These are phyloP conservation scores for Citrus sp. DNA, from an alignment of 345 rosid genomes.

Conservation along the genomic window DNA sequence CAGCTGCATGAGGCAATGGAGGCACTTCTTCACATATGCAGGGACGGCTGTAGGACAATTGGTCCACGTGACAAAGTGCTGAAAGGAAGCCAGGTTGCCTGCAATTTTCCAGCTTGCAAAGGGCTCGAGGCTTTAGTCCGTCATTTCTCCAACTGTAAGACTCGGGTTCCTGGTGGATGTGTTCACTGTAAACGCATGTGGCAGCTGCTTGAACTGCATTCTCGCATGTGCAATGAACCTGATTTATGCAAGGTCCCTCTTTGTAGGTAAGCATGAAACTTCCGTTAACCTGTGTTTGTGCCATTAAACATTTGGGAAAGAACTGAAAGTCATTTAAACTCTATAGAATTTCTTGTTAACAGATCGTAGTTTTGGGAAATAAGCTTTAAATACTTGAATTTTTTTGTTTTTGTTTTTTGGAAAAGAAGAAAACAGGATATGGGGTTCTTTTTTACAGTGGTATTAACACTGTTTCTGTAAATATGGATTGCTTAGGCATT, in stretches of 20 bases:
- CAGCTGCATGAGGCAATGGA: constrained; percentile 81
- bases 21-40: constrained; percentile 84
- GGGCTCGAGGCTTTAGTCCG: constrained; percentile 71
- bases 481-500: constrained; percentile 36
- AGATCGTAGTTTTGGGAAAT: neutral
- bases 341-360: no score
- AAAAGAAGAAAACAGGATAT: neutral
- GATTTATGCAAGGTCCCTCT: constrained; percentile 85
- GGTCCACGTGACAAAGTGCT: constrained; percentile 73
- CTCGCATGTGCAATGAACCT: constrained; percentile 68
- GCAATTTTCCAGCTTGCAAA: constrained; percentile 79
- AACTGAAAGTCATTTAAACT: neutral
- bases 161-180: constrained; percentile 71
- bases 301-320: neutral
- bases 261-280: constrained; percentile 52
- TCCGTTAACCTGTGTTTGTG: neutral
- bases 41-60: constrained; percentile 80
- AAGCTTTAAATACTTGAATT: neutral
- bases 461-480: neutral
- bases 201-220: constrained; percentile 91
- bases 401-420: neutral
- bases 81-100: constrained; percentile 47
- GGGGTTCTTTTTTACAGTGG: neutral
- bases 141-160: constrained; percentile 74
- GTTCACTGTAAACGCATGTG: constrained; percentile 80